Evolutionary conservation across 2,329 filamentous ascomycete genomes (phyloP).

Genomic region (Fusarium miscanthi): DNA sequence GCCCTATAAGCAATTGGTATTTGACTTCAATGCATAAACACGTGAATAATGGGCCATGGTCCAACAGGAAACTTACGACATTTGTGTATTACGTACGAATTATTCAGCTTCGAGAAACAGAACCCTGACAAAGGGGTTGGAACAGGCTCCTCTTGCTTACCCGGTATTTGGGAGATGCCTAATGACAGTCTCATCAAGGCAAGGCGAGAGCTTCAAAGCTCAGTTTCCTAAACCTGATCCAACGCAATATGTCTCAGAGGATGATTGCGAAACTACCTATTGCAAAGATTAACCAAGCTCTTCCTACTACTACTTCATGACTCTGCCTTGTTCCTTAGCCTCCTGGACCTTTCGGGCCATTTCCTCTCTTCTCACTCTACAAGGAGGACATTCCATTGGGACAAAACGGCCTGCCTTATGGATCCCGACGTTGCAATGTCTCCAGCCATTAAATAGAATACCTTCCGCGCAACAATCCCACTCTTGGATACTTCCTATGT

Average conservation of each 20-base stretch:
- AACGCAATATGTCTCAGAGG: fast-evolving
- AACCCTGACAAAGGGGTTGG: fast-evolving
- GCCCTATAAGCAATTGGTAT: fast-evolving
- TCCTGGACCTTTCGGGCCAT: background rate
- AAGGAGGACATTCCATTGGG: background rate
- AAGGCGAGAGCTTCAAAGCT: background rate
- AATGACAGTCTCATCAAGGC: fast-evolving
- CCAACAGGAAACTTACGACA: fast-evolving
- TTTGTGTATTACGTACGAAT: too few relatives aligned
- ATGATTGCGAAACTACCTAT: fast-evolving
- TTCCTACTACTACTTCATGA: background rate
- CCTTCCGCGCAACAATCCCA: background rate
- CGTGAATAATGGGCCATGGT: fast-evolving
- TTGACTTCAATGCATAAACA: fast-evolving
- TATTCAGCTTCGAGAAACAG: fast-evolving
- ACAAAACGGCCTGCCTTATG: background rate
- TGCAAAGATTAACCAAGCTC: fast-evolving
- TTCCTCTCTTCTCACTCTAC: background rate
- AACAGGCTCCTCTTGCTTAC: background rate
- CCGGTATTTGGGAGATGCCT: background rate
- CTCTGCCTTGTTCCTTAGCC: background rate
- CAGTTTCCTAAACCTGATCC: fast-evolving
- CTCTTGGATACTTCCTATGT: background rate
- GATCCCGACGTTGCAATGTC: background rate
- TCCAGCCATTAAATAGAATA: background rate